These are phyloP conservation scores for Phyllosticta citribraziliensis DNA, from an alignment of 2,329 filamentous ascomycete species.

Conservation along the genomic window DNA sequence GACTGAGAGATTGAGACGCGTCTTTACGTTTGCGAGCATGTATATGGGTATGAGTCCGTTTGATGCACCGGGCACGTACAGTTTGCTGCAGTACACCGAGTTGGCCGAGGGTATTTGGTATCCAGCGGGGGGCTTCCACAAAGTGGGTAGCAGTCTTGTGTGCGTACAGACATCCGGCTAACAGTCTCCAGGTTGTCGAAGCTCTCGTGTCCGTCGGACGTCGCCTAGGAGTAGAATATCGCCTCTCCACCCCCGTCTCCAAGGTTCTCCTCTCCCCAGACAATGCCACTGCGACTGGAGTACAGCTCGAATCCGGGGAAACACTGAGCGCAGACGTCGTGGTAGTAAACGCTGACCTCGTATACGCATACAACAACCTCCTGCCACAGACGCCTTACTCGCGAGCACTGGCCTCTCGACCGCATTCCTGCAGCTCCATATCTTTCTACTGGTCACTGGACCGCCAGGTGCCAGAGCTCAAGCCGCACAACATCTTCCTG, in stretches of 20 bases:
- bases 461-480: conserved; percentile 50
- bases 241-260: conserved; percentile 48
- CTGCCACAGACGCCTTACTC: conserved; percentile 44
- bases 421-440: conserved; percentile 61
- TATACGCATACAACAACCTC: conserved; percentile 64
- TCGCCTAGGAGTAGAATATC: conserved; percentile 52
- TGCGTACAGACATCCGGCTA: conserved; percentile 8
- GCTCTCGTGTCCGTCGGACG: conserved; percentile 55
- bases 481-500: conserved; percentile 68
- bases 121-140: conserved; percentile 60
- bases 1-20: conserved; percentile 57
- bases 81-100: conserved; percentile 64
- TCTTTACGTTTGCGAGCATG: conserved; percentile 73
- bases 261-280: conserved; percentile 45
- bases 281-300: conserved; percentile 46
- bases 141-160: conserved; percentile 28
- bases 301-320: conserved; percentile 49
- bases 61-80: conserved; percentile 66
- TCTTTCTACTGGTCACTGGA: conserved; percentile 68
- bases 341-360: conserved; percentile 62
- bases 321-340: conserved; percentile 54
- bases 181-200: conserved; percentile 37
- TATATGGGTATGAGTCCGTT: conserved; percentile 77
- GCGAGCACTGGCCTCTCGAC: conserved; percentile 35
- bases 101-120: conserved; percentile 70